Base-by-base conservation (phyloP, 208 protist genomes). In the Trypanosoma boissoni region DNA sequence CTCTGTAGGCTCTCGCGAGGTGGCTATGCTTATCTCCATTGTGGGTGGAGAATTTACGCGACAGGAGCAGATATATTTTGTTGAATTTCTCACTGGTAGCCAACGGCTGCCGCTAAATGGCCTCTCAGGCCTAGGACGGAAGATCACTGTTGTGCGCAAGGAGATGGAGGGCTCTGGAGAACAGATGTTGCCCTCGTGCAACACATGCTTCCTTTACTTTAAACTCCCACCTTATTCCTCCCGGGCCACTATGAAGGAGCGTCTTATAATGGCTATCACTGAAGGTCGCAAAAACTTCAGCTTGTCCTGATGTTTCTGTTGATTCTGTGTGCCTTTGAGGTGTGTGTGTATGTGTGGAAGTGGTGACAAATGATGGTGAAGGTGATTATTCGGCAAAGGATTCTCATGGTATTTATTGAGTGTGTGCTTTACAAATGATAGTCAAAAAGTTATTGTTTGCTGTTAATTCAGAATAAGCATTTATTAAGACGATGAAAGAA, bases 151-250 rank as follows among this genome's bases (percentile, higher is more conserved):
- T 18, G 89, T 86, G 41, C 74, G 77, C 55, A 92, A 92, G 58
- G 86, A 92, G 18, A 72, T 95, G 63, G 89, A 91, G 23, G 71
- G 66, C 55, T 36, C 43, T 5, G 70, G 66, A 2, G 79, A 93
- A 68, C 71, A 82, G 32, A 91, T 78, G 31, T 73, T 96, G 20
- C 91, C 91, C 0, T 96, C 91, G 1, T 93, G 86, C 64, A 96
- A 91, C 64, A 96, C 91, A 1, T 96, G 91, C 64, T 96, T 96
- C 43, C 51, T 91, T 12, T 96, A 96, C 59, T 60, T 96, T 28
- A 96, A 96, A 65, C 71, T 96, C 20, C 91, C 91, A 2, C 86
- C 88, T 6, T 96, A 96, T 68, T 78, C 58, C 21, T 80, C 77
- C 0, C 45, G 63, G 8, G 77, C 81, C 2, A 80, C 81, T 29